Conservation (phyloP, 805 yeast genomes). For the Metschnikowia continentalis region DNA sequence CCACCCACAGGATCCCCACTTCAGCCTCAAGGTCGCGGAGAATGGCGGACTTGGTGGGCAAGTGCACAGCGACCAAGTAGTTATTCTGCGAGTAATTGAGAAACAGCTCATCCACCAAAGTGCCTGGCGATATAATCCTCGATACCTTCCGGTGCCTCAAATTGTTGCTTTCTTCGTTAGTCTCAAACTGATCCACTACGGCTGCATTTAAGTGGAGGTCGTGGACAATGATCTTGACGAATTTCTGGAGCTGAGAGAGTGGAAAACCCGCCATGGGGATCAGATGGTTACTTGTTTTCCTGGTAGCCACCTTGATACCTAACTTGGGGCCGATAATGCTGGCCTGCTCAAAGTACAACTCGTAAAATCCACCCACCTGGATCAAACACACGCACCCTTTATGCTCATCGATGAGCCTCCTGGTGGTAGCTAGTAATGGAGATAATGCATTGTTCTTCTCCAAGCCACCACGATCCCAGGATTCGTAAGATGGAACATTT, state of each 20-base stretch:
- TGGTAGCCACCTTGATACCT: constrained; percentile 66
- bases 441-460: constrained; percentile 28
- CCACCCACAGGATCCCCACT: constrained; percentile 85
- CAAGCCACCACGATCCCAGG: constrained; percentile 41
- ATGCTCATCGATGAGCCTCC: constrained; percentile 29
- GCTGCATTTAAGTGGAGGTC: constrained; percentile 72
- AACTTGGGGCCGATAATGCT: constrained; percentile 62
- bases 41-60: constrained; percentile 30
- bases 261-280: constrained; percentile 95
- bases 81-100: constrained; percentile 70
- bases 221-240: constrained; percentile 68
- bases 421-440: constrained; percentile 33
- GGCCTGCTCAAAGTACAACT: constrained; percentile 87
- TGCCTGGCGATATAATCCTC: constrained; percentile 87
- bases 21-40: constrained; percentile 38
- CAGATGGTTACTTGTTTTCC: constrained; percentile 37
- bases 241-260: constrained; percentile 60
- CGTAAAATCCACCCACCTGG: constrained; percentile 86
- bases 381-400: constrained; percentile 45
- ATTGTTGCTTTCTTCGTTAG: constrained; percentile 19
- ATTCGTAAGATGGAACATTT: neutral
- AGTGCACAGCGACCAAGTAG: constrained; percentile 58
- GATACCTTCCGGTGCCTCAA: constrained; percentile 64
- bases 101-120: constrained; percentile 81
- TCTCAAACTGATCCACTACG: constrained; percentile 62